Evolutionary conservation across 805 yeast genomes (phyloP).

Genomic region (Candida piceae): DNA sequence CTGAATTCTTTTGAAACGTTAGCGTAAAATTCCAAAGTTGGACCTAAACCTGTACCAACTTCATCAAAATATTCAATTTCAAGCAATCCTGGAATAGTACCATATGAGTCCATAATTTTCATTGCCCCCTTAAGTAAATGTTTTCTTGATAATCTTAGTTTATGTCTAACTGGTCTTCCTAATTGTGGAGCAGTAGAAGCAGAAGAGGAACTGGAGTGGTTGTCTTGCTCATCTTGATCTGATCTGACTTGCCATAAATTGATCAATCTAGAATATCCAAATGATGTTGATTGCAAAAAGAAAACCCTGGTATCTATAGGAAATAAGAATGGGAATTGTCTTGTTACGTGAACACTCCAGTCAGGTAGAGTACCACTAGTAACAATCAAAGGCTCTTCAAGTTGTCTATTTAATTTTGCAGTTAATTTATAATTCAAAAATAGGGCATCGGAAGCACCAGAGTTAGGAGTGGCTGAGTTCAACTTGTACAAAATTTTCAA

Average conservation of each 20-base stretch:
- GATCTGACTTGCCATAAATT: conserved; percentile 65
- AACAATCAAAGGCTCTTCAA: conserved; percentile 84
- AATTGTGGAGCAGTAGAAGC: conserved; percentile 37
- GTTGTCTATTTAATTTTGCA: conserved; percentile 78
- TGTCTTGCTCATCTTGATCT: conserved; percentile 34
- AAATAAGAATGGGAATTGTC: conserved; percentile 72
- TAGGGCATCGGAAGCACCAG: conserved; percentile 26
- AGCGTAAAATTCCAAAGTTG: conserved; percentile 90
- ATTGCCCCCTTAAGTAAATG: conserved; percentile 71
- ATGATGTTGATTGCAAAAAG: conserved; percentile 81
- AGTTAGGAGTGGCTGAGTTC: conserved; percentile 23
- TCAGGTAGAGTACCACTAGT: conserved; percentile 82
- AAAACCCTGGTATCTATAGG: conserved; percentile 77
- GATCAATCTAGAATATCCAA: conserved; percentile 81
- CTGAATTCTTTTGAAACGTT: conserved; percentile 72
- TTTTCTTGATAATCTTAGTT: conserved; percentile 69
- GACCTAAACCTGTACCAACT: conserved; percentile 95
- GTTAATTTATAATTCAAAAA: conserved; percentile 79
- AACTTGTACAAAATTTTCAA: conserved; percentile 43
- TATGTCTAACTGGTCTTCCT: conserved; percentile 76
- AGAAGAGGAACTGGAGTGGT: conserved; percentile 9
- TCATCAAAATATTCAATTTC: conserved; percentile 89
- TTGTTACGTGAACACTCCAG: conserved; percentile 76
- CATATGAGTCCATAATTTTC: conserved; percentile 71
- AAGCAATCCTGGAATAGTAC: conserved; percentile 70